Evolutionary conservation across 2,329 filamentous ascomycete species (phyloP).

Genomic region (Aspergillus jensenii): DNA sequence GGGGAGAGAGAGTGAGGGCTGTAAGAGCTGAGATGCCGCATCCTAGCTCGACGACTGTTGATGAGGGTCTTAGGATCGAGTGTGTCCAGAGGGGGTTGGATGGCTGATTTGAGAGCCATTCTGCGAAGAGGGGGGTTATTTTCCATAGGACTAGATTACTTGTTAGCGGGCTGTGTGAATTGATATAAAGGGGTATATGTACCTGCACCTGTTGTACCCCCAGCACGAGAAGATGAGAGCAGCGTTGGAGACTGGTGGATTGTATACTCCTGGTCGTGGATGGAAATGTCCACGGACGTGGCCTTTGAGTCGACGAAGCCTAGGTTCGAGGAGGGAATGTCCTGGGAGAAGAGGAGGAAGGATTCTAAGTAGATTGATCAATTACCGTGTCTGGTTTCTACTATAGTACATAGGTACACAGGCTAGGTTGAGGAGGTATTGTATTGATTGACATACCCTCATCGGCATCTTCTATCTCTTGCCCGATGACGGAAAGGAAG

Average conservation of each 20-base stretch:
- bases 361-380: constrained; percentile 63
- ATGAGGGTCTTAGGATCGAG: constrained; percentile 53
- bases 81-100: constrained; percentile 62
- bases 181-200: constrained; percentile 9
- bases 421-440: background rate
- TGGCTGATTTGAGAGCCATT: constrained; percentile 65
- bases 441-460: constrained; percentile 51
- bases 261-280: constrained; percentile 68
- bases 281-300: constrained; percentile 62
- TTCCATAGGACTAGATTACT: constrained; percentile 74
- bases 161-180: background rate
- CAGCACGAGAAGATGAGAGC: constrained; percentile 71
- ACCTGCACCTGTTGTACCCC: constrained; percentile 73
- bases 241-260: constrained; percentile 83
- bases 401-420: background rate
- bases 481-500: constrained; percentile 46
- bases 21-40: constrained; percentile 83
- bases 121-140: constrained; percentile 77
- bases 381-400: background rate
- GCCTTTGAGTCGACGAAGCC: constrained; percentile 80
- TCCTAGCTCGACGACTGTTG: constrained; percentile 76
- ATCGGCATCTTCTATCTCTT: constrained; percentile 57
- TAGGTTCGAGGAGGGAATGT: constrained; percentile 72
- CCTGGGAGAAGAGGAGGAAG: constrained; percentile 79
- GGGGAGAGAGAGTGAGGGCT: constrained; percentile 65